Evolutionary conservation across 805 yeast genomes (phyloP).

Genomic region (Yarrowia phangngaensis): DNA sequence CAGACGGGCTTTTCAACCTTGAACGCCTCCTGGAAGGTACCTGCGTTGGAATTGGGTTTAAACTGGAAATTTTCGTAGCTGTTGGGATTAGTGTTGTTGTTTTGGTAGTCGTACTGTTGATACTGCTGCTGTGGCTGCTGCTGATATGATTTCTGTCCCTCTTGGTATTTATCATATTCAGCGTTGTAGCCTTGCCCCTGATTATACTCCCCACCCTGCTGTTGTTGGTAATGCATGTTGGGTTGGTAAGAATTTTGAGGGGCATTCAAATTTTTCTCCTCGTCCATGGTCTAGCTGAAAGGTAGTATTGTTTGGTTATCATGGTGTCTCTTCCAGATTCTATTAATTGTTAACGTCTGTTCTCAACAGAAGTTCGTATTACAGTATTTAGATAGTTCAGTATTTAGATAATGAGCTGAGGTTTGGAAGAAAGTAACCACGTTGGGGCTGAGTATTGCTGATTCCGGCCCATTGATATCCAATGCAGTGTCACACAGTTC

Average conservation of each 20-base stretch:
- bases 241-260: conserved; percentile 28
- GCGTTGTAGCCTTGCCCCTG: conserved; percentile 25
- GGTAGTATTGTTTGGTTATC: too few relatives aligned
- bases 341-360: too few relatives aligned
- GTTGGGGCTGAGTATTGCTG: conserved; percentile 6
- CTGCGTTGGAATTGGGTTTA: conserved; percentile 38
- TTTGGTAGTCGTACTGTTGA: neutral
- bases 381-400: too few relatives aligned
- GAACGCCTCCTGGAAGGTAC: conserved; percentile 63
- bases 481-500: conserved; percentile 75
- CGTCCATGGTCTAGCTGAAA: too few relatives aligned
- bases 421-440: too few relatives aligned
- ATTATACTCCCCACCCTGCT: conserved; percentile 29
- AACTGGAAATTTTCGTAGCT: conserved; percentile 1
- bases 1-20: conserved; percentile 58
- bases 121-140: neutral
- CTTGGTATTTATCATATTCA: conserved; percentile 12
- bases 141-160: conserved; percentile 3
- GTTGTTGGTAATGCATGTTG: conserved; percentile 28
- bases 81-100: neutral
- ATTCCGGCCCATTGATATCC: conserved; percentile 67
- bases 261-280: conserved; percentile 21
- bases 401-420: too few relatives aligned
- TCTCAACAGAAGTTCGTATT: too few relatives aligned
- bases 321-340: too few relatives aligned